Percentiles rank a stretch among this genome's conserved stretches.
Conservation (phyloP, 1,284 basidiomycete species). For the Irpex sp. region DNA sequence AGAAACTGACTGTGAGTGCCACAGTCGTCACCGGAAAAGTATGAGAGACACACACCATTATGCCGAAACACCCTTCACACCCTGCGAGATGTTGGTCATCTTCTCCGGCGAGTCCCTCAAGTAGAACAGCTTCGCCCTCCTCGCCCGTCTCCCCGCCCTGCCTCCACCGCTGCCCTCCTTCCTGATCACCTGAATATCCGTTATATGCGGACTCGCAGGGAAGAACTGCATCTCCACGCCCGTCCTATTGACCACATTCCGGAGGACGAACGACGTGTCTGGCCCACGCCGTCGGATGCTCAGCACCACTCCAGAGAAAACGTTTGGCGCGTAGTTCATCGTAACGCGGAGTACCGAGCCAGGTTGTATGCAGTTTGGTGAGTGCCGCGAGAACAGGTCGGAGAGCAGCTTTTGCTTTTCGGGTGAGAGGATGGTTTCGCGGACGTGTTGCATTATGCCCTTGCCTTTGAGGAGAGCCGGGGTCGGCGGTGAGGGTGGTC, state of each 20-base stretch:
- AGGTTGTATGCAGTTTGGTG: slow-evolving; percentile 63
- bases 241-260: slow-evolving; percentile 85
- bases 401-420: slow-evolving; percentile 66
- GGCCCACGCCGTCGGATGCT: slow-evolving; percentile 75
- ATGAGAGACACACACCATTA: not conserved
- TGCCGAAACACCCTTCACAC: slow-evolving; percentile 29
- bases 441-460: slow-evolving; percentile 76
- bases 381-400: slow-evolving; percentile 68
- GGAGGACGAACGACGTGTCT: slow-evolving; percentile 79
- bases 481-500: slow-evolving; percentile 40
- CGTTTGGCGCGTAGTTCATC: slow-evolving; percentile 65
- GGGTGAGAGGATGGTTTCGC: slow-evolving; percentile 59
- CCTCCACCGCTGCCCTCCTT: slow-evolving; percentile 42
- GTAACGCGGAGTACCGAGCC: slow-evolving; percentile 81
- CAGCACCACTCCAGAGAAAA: slow-evolving; percentile 86
- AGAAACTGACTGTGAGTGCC: not conserved
- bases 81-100: slow-evolving; percentile 72
- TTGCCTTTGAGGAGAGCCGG: slow-evolving; percentile 60
- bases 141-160: slow-evolving; percentile 49
- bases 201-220: slow-evolving; percentile 79
- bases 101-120: slow-evolving; percentile 75
- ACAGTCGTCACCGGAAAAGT: not conserved
- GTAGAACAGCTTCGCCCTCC: slow-evolving; percentile 77
- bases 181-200: slow-evolving; percentile 76
- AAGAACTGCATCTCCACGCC: slow-evolving; percentile 92